Evolutionary conservation across 805 yeast species (phyloP).

Genomic region (Suhomyces emberorum): DNA sequence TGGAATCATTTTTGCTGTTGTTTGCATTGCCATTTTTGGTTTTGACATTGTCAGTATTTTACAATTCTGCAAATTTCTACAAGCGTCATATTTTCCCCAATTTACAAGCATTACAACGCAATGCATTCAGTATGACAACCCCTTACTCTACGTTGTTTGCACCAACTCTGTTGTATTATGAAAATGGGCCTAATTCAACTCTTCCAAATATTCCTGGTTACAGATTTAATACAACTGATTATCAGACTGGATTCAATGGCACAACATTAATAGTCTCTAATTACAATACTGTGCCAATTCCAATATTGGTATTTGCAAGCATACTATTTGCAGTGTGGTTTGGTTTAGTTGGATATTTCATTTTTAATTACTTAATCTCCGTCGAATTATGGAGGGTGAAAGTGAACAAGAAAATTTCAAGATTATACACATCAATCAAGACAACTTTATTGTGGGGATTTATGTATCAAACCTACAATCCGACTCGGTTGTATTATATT

Average conservation of each 20-base stretch:
- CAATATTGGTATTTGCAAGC: slow-evolving; percentile 27
- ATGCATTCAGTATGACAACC: slow-evolving; percentile 23
- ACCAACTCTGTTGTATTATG: slow-evolving; percentile 8
- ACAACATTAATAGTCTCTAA: not conserved
- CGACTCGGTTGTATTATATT: slow-evolving; percentile 37
- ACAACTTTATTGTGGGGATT: slow-evolving; percentile 47
- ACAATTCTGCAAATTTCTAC: slow-evolving; percentile 16
- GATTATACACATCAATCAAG: slow-evolving; percentile 47
- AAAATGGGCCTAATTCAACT: not conserved
- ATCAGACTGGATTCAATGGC: not conserved
- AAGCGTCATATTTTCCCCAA: slow-evolving; percentile 12
- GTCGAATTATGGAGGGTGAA: slow-evolving; percentile 15
- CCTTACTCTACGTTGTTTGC: slow-evolving; percentile 22
- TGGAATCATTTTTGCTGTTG: slow-evolving; percentile 28
- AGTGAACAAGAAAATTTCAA: slow-evolving; percentile 19
- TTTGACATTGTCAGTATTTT: slow-evolving; percentile 33
- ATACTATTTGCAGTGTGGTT: slow-evolving; percentile 27
- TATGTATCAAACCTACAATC: slow-evolving; percentile 42
- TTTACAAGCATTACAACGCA: slow-evolving; percentile 11
- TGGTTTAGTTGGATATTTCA: slow-evolving; percentile 17
- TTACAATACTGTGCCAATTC: slow-evolving; percentile 3
- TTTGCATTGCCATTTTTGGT: slow-evolving; percentile 46
- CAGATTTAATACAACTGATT: too few species aligned
- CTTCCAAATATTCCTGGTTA: not conserved
- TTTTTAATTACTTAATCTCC: slow-evolving; percentile 25